Evolutionary conservation across 2,329 filamentous ascomycete species (phyloP).

Genomic region (Aspergillus tubingensis): DNA sequence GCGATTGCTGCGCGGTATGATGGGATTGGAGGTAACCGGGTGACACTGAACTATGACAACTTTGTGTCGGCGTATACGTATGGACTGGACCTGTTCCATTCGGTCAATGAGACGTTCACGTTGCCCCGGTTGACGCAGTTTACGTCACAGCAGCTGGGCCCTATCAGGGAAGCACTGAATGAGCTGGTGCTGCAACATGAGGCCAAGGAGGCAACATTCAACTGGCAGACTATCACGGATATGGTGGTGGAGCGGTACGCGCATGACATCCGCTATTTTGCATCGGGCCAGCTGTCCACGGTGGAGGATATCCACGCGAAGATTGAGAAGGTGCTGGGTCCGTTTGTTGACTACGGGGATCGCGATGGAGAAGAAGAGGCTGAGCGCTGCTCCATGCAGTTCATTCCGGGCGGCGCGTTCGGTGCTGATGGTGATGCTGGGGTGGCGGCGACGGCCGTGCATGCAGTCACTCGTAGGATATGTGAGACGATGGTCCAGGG

Average conservation of each 20-base stretch:
- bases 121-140: conserved; percentile 45
- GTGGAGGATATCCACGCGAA: conserved; percentile 29
- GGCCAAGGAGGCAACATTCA: conserved; percentile 33
- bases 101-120: conserved; percentile 28
- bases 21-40: conserved; percentile 42
- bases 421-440: not conserved
- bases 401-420: conserved; percentile 28
- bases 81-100: conserved; percentile 43
- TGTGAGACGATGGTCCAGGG: conserved; percentile 35
- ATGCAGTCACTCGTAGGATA: conserved; percentile 31
- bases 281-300: conserved; percentile 28
- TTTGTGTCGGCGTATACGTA: conserved; percentile 53
- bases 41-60: conserved; percentile 50
- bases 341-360: conserved; percentile 38
- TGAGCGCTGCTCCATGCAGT: conserved; percentile 38
- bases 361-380: conserved; percentile 31
- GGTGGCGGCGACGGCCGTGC: conserved; percentile 32
- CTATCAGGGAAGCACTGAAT: conserved; percentile 49
- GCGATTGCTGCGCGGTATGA: conserved; percentile 34
- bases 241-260: conserved; percentile 66
- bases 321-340: conserved; percentile 31
- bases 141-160: conserved; percentile 32
- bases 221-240: conserved; percentile 71
- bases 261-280: conserved; percentile 51
- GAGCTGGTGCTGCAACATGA: conserved; percentile 42